Evolutionary conservation across 371 early-diverging fungal genomes (phyloP), one percentile per base, ranked within the genome.

Genomic region (Parasitella parasitica): DNA sequence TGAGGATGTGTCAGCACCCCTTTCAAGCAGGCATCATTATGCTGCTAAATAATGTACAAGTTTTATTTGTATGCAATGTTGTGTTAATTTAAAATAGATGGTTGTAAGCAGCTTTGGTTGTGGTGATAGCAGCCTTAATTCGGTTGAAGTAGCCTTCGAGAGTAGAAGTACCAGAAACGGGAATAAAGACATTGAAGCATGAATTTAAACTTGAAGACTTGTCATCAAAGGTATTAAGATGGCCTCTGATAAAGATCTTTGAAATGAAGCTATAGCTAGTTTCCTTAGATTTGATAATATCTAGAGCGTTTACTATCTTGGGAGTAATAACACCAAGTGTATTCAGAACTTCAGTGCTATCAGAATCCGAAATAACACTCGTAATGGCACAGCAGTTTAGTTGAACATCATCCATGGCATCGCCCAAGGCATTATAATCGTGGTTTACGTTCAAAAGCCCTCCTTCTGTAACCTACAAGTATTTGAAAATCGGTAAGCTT

Each of bases 361-460:
- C 59, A 4, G 51, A 11, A 9, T 59, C 59, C 26, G 51, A 22
- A 7, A 59, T 38, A 6, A 39, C 38, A 18, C 18, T 37, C 13
- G 24, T 37, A 27, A 59, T 59, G n/a, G 52, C 36, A 51, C 59
- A 59, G 20, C 59, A 59, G 9, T 24, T 24, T 2, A 6, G 34
- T 27, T 59, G 38, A 28, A 38, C 59, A 18, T 9, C 27, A 7
- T 28, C 15, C n/a, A 51, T 20, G 28, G 37, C 12, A 8, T 37
- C 27, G 30, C 38, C 30, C 24, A 59, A 36, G 12, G 30, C n/a
- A 9, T 26, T 6, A 32, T 59, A 59, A 2, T 38, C 20, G 20
- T 8, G 13, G 6, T 37, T 51, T 3, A 49, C 36, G 5, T 51
- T 18, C 4, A 51, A 0, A 5, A 59, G 6, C 5, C 51, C 51